Base-by-base conservation (phyloP, 768 basidiomycete genomes). In the Boletellus ananas region DNA sequence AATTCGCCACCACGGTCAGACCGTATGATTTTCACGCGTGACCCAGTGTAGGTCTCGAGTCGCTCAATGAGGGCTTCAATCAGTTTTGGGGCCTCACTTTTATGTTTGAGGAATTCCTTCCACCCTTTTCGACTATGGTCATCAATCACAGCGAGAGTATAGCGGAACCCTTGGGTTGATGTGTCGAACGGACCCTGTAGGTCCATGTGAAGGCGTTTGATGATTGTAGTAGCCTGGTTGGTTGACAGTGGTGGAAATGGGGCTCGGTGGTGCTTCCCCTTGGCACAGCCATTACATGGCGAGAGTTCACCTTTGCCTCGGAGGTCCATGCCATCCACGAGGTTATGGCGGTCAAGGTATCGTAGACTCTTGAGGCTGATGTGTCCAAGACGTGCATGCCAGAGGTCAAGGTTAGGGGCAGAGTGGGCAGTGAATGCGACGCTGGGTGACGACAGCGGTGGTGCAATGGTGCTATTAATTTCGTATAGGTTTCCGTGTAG, bases 231-330 rank as follows among this genome's bases (percentile, higher is more conserved):
- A 0, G 43, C 34, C 9, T 9, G 21, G 21, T 45, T 35, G 4
- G 14, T 25, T 3, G 43, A 1, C n/a, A n/a, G n/a, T 16, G 43
- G 9, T 0, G 42, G 41, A 9, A 56, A 56, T 34, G 51, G 48
- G 4, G 51, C 48, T 3, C 33, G 48, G 23, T 52, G 55, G 44
- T 52, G 51, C 47, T 56, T 56, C 16, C 51, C 48, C 6, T 52
- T 56, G 0, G 37, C 27, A 18, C 49, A 56, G 0, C 45, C 51
- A 45, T 52, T 33, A n/a, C 51, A 56, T 11, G 34, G 51, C 2
- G 20, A 34, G 2, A 52, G 45, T 1, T 56, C 43, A 0, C 45
- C 49, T 0, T 44, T 44, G 9, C 55, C 45, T 3, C 4, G 37
- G 4, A 56, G 29, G 34, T 56, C 42, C 38, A 56, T 46, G 5